Conservation (phyloP, 441 rosid genomes). For the Heliophila coronopifolia region DNA sequence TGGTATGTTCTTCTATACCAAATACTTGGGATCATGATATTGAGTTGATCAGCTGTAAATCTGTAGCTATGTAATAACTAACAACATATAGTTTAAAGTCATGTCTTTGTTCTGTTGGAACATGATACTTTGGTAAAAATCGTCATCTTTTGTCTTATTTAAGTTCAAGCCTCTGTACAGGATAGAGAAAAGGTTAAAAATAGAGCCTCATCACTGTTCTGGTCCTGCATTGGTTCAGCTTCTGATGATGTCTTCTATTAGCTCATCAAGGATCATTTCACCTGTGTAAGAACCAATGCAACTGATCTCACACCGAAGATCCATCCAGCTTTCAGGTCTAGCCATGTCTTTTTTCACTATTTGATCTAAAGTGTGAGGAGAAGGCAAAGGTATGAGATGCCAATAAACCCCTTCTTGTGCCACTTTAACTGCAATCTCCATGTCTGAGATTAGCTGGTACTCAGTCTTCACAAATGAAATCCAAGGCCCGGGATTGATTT, state of each 20-base stretch:
- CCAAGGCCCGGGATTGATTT: slow-evolving; percentile 54
- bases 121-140: too few relatives aligned
- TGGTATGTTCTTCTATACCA: slow-evolving; percentile 65
- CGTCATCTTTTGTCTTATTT: slow-evolving; percentile 2
- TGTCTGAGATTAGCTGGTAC: slow-evolving; percentile 39
- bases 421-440: slow-evolving; percentile 41
- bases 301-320: slow-evolving; percentile 50
- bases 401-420: slow-evolving; percentile 65
- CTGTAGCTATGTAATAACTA: slow-evolving; percentile 42
- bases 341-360: slow-evolving; percentile 74
- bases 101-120: slow-evolving; percentile 3
- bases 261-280: slow-evolving; percentile 61
- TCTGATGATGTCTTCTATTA: slow-evolving; percentile 52
- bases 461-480: slow-evolving; percentile 46
- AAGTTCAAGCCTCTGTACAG: slow-evolving; percentile 24
- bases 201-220: neutral
- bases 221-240: slow-evolving; percentile 19
- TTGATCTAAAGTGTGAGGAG: slow-evolving; percentile 65
- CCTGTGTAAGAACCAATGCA: slow-evolving; percentile 45
- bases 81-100: neutral
- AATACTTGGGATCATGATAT: slow-evolving; percentile 40
- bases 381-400: slow-evolving; percentile 56
- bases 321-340: slow-evolving; percentile 71
- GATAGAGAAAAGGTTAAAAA: slow-evolving; percentile 17
- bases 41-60: slow-evolving; percentile 52